Evolutionary conservation across 129 eudicot species (phyloP).

Genomic region (Artemisia argyi): DNA sequence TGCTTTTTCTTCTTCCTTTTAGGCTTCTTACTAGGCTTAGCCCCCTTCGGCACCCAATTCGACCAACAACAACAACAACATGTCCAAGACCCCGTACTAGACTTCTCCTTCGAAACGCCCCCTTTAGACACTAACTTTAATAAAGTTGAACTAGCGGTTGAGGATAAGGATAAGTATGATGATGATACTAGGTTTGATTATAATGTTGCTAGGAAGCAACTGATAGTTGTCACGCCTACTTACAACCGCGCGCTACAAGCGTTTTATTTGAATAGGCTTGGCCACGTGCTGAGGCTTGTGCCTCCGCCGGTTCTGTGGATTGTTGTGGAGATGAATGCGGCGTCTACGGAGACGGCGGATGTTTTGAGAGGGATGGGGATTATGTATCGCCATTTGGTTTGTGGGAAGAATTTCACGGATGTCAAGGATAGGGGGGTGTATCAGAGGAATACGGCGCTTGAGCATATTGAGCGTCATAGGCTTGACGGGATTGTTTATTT

Average conservation of each 20-base stretch:
- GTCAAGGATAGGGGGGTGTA: slow-evolving; percentile 92
- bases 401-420: slow-evolving; percentile 61
- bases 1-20: slow-evolving; percentile 40
- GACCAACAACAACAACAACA: too few species aligned
- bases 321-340: slow-evolving; percentile 85
- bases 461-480: slow-evolving; percentile 82
- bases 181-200: slow-evolving; percentile 47
- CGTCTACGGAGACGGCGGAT: slow-evolving; percentile 74
- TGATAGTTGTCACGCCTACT: slow-evolving; percentile 87
- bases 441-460: slow-evolving; percentile 83
- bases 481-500: slow-evolving; percentile 94
- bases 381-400: slow-evolving; percentile 85
- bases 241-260: slow-evolving; percentile 74
- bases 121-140: too few species aligned
- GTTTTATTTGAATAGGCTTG: slow-evolving; percentile 67
- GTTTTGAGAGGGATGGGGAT: slow-evolving; percentile 77
- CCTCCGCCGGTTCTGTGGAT: slow-evolving; percentile 85
- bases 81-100: neutral
- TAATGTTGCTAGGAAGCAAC: slow-evolving; percentile 36
- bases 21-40: slow-evolving; percentile 74
- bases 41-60: slow-evolving; percentile 45
- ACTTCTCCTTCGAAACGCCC: slow-evolving; percentile 43
- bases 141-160: slow-evolving; percentile 41
- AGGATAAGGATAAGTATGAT: slow-evolving; percentile 5
- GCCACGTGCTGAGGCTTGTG: slow-evolving; percentile 74